Evolutionary conservation across 768 basidiomycete genomes (phyloP).

Genomic region (Agaricus subrufescens): DNA sequence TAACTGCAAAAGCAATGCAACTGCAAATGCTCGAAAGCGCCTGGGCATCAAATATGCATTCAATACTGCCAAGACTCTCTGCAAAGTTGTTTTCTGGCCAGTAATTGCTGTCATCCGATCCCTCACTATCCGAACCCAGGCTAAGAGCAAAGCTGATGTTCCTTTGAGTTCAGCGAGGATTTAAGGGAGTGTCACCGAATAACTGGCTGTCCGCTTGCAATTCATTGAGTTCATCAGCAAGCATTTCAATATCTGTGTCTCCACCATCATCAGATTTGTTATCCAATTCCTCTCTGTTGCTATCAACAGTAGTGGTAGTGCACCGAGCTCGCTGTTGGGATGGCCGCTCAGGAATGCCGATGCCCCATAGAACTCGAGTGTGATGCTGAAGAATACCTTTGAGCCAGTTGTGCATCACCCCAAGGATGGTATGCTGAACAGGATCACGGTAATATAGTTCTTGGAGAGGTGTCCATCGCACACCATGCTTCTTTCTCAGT

Average conservation of each 20-base stretch:
- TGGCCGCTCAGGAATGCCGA: background rate
- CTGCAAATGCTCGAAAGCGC: conserved; percentile 7
- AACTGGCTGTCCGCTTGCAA: background rate
- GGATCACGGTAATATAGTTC: conserved; percentile 18
- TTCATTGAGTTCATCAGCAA: background rate
- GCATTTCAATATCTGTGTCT: background rate
- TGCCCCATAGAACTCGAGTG: background rate
- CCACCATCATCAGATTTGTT: background rate
- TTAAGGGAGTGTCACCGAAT: background rate
- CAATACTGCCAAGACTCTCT: background rate
- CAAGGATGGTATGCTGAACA: conserved; percentile 18
- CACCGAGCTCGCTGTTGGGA: too few species aligned
- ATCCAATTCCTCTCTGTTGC: too few species aligned
- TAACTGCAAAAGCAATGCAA: conserved; percentile 7
- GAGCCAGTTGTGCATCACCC: conserved; percentile 22
- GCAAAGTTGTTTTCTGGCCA: background rate
- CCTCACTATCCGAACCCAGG: too few species aligned
- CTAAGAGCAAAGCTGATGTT: too few species aligned
- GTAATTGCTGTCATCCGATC: background rate
- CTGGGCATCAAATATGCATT: conserved; percentile 2
- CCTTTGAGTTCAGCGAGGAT: background rate
- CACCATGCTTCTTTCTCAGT: conserved; percentile 13
- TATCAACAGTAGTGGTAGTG: too few species aligned
- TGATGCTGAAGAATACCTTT: conserved; percentile 11
- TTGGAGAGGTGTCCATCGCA: conserved; percentile 19